A percentile compares a stretch with the other conserved stretches of the same genome.
Conservation (phyloP, 495 filamentous ascomycete species). For the Neurospora sp. region DNA sequence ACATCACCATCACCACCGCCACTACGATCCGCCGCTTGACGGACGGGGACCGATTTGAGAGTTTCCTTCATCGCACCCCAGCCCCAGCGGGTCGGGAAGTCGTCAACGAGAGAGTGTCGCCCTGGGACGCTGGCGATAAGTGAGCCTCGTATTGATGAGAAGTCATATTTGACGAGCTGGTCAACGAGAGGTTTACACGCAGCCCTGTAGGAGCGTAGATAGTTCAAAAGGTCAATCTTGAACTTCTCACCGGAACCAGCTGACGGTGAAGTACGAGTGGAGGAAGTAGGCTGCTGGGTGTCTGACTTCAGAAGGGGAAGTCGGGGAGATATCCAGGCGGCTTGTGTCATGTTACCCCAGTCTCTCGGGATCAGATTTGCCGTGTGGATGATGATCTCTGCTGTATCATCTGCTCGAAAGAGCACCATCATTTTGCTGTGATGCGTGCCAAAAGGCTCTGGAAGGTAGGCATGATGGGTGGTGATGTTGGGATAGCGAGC, state of each 20-base stretch:
- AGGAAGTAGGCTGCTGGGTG: not conserved
- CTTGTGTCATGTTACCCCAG: conserved; percentile 84
- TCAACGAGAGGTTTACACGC: conserved; percentile 40
- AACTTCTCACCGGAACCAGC: conserved; percentile 60
- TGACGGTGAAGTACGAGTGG: not conserved
- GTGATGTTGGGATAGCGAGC: conserved; percentile 55
- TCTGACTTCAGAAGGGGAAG: conserved; percentile 39
- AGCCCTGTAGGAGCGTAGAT: conserved; percentile 56
- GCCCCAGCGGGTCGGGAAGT: conserved; percentile 52
- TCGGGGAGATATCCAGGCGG: conserved; percentile 68
- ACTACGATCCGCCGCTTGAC: not conserved
- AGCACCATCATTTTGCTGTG: conserved; percentile 74
- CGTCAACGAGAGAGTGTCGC: conserved; percentile 39
- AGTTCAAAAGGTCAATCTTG: conserved; percentile 65
- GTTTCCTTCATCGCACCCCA: conserved; percentile 59
- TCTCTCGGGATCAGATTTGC: conserved; percentile 81
- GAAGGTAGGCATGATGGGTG: conserved; percentile 68
- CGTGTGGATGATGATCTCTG: conserved; percentile 79
- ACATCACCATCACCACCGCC: not conserved
- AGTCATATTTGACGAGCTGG: conserved; percentile 57
- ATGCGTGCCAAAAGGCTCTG: conserved; percentile 82
- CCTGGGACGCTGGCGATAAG: conserved; percentile 72
- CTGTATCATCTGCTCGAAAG: conserved; percentile 62
- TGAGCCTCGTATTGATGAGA: conserved; percentile 56
- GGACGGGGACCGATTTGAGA: conserved; percentile 42